Evolutionary conservation across 2,329 filamentous ascomycete genomes (phyloP), one percentile per base, ranked within the genome.

Genomic region (Ophiostoma quercus): DNA sequence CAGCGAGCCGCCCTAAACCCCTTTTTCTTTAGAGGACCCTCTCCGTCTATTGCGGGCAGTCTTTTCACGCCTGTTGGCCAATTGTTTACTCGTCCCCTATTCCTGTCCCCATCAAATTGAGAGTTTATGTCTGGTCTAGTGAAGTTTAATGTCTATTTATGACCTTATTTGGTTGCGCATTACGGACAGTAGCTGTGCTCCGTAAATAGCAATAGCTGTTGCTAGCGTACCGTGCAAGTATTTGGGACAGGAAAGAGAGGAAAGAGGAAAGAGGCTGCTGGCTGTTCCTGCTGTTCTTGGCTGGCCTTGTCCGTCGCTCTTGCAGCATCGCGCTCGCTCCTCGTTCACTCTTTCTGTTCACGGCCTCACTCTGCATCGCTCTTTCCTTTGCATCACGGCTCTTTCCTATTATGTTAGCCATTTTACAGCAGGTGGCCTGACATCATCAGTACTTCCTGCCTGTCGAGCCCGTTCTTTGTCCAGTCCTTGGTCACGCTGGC

Each of bases 41-140:
- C 69, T 43, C 43, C 43, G 19, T 47, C 43, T 25, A 22, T 25
- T 25, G 16, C 22, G n/a, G n/a, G 19, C 43, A 47, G 43, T 47
- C 43, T 47, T 57, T 57, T 57, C 11, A 70, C 29, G 32, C 41
- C 34, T 16, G 69, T 60, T 16, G 57, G 14, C 69, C 66, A 66
- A 66, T 68, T 66, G 57, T 68, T 68, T 16, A 34, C 63, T 70
- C 39, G 54, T 70, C 69, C 69, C 66, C 69, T 70, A 60, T 66
- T 68, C 57, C 69, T n/a, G 34, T 47, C 41, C 57, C 66, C 60
- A 63, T 68, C 47, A 57, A 67, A 62, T 29, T 32, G 32, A 16
- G 34, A 16, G 25, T 57, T 57, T 57, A 57, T 57, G 51, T 41
- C 39, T 41, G 39, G 39, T 14, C 39, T 41, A 41, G 39, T 41